These are phyloP conservation scores for Paramyrothecium sp. DNA, from an alignment of 2,329 filamentous ascomycete species.

Conservation along the genomic window DNA sequence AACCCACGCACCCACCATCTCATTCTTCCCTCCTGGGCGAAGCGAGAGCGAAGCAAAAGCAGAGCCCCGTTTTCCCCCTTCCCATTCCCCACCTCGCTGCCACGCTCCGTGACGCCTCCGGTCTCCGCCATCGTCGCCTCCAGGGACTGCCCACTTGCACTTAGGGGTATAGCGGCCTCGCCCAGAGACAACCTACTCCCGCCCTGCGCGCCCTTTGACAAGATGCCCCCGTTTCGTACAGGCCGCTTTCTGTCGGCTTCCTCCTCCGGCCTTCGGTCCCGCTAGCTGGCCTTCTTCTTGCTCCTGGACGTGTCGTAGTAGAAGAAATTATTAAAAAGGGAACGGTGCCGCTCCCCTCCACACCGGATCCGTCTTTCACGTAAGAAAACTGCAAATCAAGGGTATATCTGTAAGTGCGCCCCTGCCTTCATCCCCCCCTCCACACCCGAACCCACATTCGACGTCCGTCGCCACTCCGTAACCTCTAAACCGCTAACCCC, in stretches of 20 bases:
- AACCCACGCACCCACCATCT: too few relatives aligned
- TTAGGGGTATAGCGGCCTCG: slow-evolving; percentile 52
- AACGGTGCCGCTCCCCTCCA: too few relatives aligned
- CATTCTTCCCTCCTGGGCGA: neutral
- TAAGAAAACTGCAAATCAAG: too few relatives aligned
- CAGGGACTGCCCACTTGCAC: slow-evolving; percentile 45
- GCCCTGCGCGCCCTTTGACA: slow-evolving; percentile 4
- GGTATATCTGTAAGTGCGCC: too few relatives aligned
- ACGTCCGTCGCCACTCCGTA: too few relatives aligned
- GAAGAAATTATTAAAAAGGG: too few relatives aligned
- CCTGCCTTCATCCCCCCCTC: too few relatives aligned
- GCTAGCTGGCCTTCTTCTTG: neutral
- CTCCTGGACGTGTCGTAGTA: too few relatives aligned
- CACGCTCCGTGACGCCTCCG: neutral
- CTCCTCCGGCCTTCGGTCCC: neutral
- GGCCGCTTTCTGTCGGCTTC: neutral
- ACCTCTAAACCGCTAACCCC: too few relatives aligned
- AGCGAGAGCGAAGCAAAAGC: neutral
- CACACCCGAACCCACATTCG: too few relatives aligned
- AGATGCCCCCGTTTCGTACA: neutral
- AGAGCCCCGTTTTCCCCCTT: neutral
- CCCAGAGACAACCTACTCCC: slow-evolving; percentile 3
- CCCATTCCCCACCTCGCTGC: neutral
- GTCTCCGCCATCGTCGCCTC: neutral
- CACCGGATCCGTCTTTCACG: too few relatives aligned